A percentile compares a stretch with the other conserved stretches of the same genome.
phyloP scores from a whole-genome alignment of 345 rosid genomes.

The Boechera divaricarpa region DNA sequence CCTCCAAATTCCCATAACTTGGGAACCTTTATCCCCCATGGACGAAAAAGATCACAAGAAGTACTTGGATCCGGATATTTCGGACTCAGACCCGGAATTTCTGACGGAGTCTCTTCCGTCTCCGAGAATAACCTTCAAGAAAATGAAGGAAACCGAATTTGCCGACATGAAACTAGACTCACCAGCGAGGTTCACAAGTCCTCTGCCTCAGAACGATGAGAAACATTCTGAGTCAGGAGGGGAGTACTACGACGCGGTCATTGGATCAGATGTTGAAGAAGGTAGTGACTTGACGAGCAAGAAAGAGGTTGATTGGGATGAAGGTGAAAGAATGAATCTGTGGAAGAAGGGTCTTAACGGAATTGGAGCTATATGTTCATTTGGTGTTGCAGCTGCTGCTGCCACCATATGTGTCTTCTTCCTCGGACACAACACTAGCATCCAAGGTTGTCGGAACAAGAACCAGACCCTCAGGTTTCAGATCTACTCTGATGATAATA shows the following conservation, averaged over 20 bases:
- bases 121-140: slow-evolving; percentile 90
- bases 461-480: slow-evolving; percentile 60
- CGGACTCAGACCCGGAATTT: slow-evolving; percentile 44
- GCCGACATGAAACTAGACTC: slow-evolving; percentile 96
- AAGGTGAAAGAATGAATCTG: slow-evolving; percentile 55
- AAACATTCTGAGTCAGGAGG: slow-evolving; percentile 10
- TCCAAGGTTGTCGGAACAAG: slow-evolving; percentile 48
- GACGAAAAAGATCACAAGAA: slow-evolving; percentile 45
- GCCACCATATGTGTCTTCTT: slow-evolving; percentile 82
- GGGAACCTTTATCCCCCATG: slow-evolving; percentile 55
- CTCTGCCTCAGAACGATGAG: slow-evolving; percentile 22
- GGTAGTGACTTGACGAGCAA: slow-evolving; percentile 29
- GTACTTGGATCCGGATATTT: slow-evolving; percentile 58
- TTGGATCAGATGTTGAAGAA: slow-evolving; percentile 30
- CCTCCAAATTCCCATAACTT: slow-evolving; percentile 65
- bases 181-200: slow-evolving; percentile 43
- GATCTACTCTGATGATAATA: slow-evolving; percentile 77
- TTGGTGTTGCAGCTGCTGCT: slow-evolving; percentile 82
- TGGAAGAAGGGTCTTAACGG: slow-evolving; percentile 90
- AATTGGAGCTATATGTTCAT: slow-evolving; percentile 93
- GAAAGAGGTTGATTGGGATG: slow-evolving; percentile 38
- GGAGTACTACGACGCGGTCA: slow-evolving; percentile 8
- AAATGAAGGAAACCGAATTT: slow-evolving; percentile 78
- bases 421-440: slow-evolving; percentile 62
- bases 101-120: slow-evolving; percentile 47